Evolutionary conservation across 345 rosid genomes (phyloP), one percentile per base, ranked within the genome.

Genomic region (Pistacia integerrima): DNA sequence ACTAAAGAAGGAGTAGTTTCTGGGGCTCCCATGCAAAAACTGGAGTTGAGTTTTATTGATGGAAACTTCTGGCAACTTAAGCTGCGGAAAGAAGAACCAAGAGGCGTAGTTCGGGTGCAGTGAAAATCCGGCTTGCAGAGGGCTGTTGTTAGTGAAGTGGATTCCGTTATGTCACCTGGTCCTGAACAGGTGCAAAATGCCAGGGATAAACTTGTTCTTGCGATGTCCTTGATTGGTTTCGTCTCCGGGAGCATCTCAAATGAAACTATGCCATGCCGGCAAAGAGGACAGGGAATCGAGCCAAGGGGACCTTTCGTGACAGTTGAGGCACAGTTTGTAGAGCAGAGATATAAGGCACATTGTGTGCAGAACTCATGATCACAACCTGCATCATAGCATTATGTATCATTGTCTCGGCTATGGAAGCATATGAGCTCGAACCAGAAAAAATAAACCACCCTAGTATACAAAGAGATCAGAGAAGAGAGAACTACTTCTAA

Each of bases 321-420:
- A 8, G 73, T 84, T 14, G 90, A 77, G 60, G 90, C 52, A 78
- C 85, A 82, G 79, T 79, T 88, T 76, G 97, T 84, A 10, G 92
- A 93, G 81, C 98, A 92, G 63, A 96, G 88, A 85, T 93, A 93
- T 25, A 96, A 81, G 33, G 97, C 97, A 79, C 98, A 93, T 58
- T 87, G 84, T 12, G 92, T 90, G 81, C 97, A 93, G 84, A 93
- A 96, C 81, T 93, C 97, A 49, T 93, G 98, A 76, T 83, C 91
- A 74, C 98, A 96, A 49, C 99, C 94, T 96, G 90, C 86, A 80
- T 4, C 35, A 67, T 28, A 41, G 17, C 17, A 66, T n/a, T 60
- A 28, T 13, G 9, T 33, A 58, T 46, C 11, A 28, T 46, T 44
- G 41, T 10, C 65, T 67, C 2, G 2, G 17, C 28, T 20, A 38